Evolutionary conservation across 2,329 filamentous ascomycete genomes (phyloP), one percentile per base, ranked within the genome.

Genomic region (Ceratocystis ficicola): DNA sequence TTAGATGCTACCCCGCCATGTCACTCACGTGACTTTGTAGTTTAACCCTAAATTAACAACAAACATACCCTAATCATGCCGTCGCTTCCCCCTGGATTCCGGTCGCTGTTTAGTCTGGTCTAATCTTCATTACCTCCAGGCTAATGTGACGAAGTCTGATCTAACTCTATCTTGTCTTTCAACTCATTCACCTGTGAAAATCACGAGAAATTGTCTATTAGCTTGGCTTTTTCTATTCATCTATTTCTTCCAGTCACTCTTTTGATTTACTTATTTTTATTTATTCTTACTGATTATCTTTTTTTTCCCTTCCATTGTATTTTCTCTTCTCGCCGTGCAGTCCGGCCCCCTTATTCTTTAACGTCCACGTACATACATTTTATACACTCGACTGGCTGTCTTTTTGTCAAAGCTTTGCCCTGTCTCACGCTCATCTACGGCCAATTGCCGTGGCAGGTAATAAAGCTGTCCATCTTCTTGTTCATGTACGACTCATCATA

Each of bases 231-330:
- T 25, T 32, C 22, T 20, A 44, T 62, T 46, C 30, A 10, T 30
- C 20, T 60, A 22, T 44, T 41, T 52, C 30, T 17, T 62, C 28
- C 36, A 61, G 57, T 65, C 63, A 15, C 57, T 65, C 63, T 22
- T 65, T 44, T 41, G n/a, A 20, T 59, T 32, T 30, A n/a, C 32
- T 32, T 59, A 3, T 17, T 52, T 55, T 62, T 44, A 46, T 61
- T 44, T 30, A 30, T 50, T 61, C 30, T 28, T 57, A 41, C 60
- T 30, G 46, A 17, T 25, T 12, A 41, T 62, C 46, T 52, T 64
- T 64, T 50, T 50, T 36, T 64, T 41, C 44, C 48, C 44, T 32
- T 10, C 17, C 28, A 7, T 25, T 57, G 20, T 32, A n/a, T 44
- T 32, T 44, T 44, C 12, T 62, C 44, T 7, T 44, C 22, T 5